Evolutionary conservation across 805 yeast species (phyloP).

Genomic region (Metschnikowia vanudenii): DNA sequence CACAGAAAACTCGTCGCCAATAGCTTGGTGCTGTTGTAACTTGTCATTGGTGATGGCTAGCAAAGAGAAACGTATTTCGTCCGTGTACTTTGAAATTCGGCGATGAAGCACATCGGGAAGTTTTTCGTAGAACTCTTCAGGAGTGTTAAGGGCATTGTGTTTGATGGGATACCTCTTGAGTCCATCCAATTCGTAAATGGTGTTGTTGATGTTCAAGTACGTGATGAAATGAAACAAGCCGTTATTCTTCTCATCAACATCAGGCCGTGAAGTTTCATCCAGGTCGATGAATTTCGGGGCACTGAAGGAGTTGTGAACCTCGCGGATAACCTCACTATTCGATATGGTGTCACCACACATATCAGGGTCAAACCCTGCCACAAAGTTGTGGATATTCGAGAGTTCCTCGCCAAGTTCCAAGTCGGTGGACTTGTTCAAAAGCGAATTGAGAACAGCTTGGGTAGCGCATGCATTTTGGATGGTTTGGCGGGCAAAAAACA

Average conservation of each 20-base stretch:
- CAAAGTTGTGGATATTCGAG: conserved; percentile 47
- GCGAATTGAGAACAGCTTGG: conserved; percentile 60
- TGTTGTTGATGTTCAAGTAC: conserved; percentile 44
- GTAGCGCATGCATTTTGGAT: conserved; percentile 75
- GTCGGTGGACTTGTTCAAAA: conserved; percentile 42
- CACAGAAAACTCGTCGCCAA: conserved; percentile 41
- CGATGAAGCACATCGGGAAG: conserved; percentile 45
- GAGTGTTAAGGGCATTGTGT: conserved; percentile 41
- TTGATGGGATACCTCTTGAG: conserved; percentile 53
- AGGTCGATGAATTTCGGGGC: conserved; percentile 52
- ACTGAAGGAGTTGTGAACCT: conserved; percentile 60
- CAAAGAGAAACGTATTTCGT: conserved; percentile 56
- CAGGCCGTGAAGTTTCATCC: conserved; percentile 32
- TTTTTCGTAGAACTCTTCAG: conserved; percentile 42
- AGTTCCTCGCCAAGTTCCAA: conserved; percentile 51
- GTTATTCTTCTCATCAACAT: conserved; percentile 40
- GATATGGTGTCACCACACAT: conserved; percentile 61
- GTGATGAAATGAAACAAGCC: conserved; percentile 63
- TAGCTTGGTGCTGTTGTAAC: conserved; percentile 33
- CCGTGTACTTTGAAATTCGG: conserved; percentile 45
- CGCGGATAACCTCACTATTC: conserved; percentile 54
- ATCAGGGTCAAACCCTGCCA: conserved; percentile 51
- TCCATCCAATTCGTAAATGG: conserved; percentile 63
- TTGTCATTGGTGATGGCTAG: conserved; percentile 54
- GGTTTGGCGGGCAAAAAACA: conserved; percentile 63